Conservation (phyloP, 495 filamentous ascomycete genomes). For the Penicillium lagena region DNA sequence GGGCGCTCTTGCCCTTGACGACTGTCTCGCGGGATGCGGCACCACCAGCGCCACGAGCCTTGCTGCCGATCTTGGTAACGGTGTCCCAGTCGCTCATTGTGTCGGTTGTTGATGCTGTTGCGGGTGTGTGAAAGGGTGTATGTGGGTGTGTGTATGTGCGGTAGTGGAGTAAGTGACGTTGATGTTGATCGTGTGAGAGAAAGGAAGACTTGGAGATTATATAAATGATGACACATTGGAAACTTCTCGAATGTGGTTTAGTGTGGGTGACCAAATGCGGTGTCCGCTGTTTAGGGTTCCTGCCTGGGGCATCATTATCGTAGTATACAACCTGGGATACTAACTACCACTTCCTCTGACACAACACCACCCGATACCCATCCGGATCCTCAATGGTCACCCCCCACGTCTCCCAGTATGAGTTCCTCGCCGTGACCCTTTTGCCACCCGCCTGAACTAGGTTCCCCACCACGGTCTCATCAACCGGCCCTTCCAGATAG, state of each 20-base stretch:
- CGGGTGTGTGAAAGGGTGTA: neutral
- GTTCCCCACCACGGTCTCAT: slow-evolving; percentile 1
- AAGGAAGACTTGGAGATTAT: slow-evolving; percentile 33
- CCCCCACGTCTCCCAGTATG: slow-evolving; percentile 12
- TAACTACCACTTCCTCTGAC: neutral
- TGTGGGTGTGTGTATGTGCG: slow-evolving; percentile 2
- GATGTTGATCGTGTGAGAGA: slow-evolving; percentile 23
- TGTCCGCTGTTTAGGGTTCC: too few relatives aligned
- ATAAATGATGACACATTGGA: slow-evolving; percentile 29
- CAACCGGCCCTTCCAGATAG: slow-evolving; percentile 9
- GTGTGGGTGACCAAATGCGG: too few relatives aligned
- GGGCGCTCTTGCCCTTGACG: slow-evolving; percentile 74
- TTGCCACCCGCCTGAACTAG: slow-evolving; percentile 5
- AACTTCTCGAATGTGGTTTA: slow-evolving; percentile 35
- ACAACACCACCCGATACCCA: slow-evolving; percentile 9
- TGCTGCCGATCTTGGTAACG: slow-evolving; percentile 90
- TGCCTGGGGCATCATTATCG: too few relatives aligned
- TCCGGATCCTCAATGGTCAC: slow-evolving; percentile 11
- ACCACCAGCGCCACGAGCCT: slow-evolving; percentile 51
- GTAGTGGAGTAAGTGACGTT: slow-evolving; percentile 4
- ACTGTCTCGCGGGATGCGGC: slow-evolving; percentile 68
- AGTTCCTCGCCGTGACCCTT: slow-evolving; percentile 1
- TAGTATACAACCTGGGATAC: too few relatives aligned
- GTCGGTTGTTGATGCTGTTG: slow-evolving; percentile 6
- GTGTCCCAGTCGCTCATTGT: slow-evolving; percentile 71